A percentile compares a stretch with the other conserved stretches of the same genome.
Conservation (phyloP, 257 asterid genomes). For the Anisodus acutangulus region DNA sequence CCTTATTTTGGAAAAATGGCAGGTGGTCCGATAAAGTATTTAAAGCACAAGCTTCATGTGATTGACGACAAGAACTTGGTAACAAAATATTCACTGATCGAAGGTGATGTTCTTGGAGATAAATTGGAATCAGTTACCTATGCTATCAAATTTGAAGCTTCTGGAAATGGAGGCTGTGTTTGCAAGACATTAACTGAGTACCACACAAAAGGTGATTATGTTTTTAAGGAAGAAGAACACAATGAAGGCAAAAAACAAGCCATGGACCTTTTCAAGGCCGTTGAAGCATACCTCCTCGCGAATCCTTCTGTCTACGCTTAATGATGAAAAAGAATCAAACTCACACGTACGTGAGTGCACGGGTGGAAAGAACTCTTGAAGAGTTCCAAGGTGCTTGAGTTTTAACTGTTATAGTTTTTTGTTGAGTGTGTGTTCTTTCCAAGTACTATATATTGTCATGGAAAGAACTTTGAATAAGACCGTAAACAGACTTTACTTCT, state of each 20-base stretch:
- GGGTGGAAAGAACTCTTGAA: neutral
- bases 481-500: neutral
- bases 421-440: constrained; percentile 19
- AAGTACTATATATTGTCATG: neutral
- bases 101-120: constrained; percentile 41
- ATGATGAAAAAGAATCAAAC: neutral
- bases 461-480: constrained; percentile 19
- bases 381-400: neutral
- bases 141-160: constrained; percentile 37
- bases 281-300: constrained; percentile 41
- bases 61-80: constrained; percentile 39
- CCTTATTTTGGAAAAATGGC: neutral
- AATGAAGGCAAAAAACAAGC: constrained; percentile 42
- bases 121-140: constrained; percentile 30
- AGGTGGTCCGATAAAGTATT: constrained; percentile 40
- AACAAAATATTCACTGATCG: constrained; percentile 40
- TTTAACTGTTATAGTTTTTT: neutral
- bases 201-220: constrained; percentile 43
- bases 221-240: constrained; percentile 43
- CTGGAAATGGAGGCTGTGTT: constrained; percentile 44
- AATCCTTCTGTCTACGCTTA: constrained; percentile 38
- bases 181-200: constrained; percentile 37
- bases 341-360: no score
- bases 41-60: constrained; percentile 44
- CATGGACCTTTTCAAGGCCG: constrained; percentile 40